Base-by-base conservation (phyloP, 2,329 filamentous ascomycete genomes). In the Biscogniauxia mediterranea region DNA sequence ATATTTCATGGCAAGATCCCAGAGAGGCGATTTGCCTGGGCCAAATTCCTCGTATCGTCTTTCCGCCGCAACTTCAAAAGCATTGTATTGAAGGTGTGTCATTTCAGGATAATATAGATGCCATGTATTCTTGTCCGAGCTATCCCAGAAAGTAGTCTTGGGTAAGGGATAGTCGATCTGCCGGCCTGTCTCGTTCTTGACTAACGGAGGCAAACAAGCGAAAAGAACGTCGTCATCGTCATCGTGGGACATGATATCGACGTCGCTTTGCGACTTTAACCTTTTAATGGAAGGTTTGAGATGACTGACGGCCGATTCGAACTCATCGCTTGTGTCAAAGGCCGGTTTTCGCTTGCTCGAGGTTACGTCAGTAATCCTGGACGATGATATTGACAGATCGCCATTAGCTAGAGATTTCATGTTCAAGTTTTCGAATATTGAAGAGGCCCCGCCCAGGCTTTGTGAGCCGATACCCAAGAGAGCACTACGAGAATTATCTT, bases 21-120 rank as follows among this genome's bases (percentile, higher is more conserved):
- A 88, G 21, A 87, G 72, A 0, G 76, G 76, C 2, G 82, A 79
- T 61, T 79, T 79, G 1, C 80, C 81, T 2, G 81, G 83, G 0
- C 74, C 74, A 57, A 89, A 89, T 20, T 78, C 74, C 66, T 89
- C 85, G 0, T 77, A 77, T 38, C 82, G 77, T 0, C 75, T 74
- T 32, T 75, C 68, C 1, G 85, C 85, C 17, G 82, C 84, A n/a
- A 78, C 71, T 19, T 78, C 74, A 71, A 87, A 88, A 1, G 81
- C 82, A 38, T 82, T 79, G 59, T 82, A 81, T 63, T 89, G 85
- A 6, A 85, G 76, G 59, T 84, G 80, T 0, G 82, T 87, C 84
- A 89, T 88, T 64, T 86, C 83, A 0, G 86, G 86, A 66, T 89
- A 89, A 56, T 83, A 72, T 3, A 87, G 76, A 64, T 89, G 86